Evolutionary conservation across 495 filamentous ascomycete genomes (phyloP).

Genomic region (Aspergillus sclerotiicarbonarius): DNA sequence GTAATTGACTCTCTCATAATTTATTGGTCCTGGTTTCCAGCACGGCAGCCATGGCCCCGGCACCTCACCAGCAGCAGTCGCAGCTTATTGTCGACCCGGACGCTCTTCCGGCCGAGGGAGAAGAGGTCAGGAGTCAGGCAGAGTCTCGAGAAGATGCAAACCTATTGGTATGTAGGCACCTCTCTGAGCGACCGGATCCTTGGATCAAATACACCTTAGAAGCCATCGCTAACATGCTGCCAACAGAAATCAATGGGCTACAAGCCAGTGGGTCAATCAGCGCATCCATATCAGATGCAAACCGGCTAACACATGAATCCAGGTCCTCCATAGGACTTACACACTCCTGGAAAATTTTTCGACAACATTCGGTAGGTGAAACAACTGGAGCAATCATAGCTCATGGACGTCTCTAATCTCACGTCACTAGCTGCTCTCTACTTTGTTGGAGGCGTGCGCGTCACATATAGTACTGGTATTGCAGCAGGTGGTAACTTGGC

Average conservation of each 20-base stretch:
- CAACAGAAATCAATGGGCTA: constrained; percentile 47
- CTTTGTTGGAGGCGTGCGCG: constrained; percentile 55
- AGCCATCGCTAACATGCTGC: constrained; percentile 19
- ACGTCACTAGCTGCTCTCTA: constrained; percentile 47
- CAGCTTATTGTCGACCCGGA: constrained; percentile 28
- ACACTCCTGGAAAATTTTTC: constrained; percentile 54
- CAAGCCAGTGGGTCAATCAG: constrained; percentile 39
- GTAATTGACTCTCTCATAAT: not conserved
- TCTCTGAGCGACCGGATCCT: not conserved
- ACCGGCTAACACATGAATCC: constrained; percentile 12
- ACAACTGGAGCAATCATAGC: not conserved
- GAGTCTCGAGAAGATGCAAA: constrained; percentile 44
- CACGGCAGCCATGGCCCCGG: constrained; percentile 6
- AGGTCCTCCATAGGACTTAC: constrained; percentile 50
- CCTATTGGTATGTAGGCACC: constrained; percentile 34
- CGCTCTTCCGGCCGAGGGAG: constrained; percentile 23
- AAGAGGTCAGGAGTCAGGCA: constrained; percentile 28
- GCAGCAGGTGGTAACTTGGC: constrained; percentile 55
- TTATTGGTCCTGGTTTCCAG: not conserved
- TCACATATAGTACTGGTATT: constrained; percentile 56
- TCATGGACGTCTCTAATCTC: not conserved
- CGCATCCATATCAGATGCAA: not conserved
- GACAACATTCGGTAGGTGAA: constrained; percentile 51
- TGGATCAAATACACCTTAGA: no score
- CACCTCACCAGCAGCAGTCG: constrained; percentile 20